Evolutionary conservation across 1,139 yeast species (phyloP), one percentile per base, ranked within the genome.

Genomic region (Hansenula sp.): DNA sequence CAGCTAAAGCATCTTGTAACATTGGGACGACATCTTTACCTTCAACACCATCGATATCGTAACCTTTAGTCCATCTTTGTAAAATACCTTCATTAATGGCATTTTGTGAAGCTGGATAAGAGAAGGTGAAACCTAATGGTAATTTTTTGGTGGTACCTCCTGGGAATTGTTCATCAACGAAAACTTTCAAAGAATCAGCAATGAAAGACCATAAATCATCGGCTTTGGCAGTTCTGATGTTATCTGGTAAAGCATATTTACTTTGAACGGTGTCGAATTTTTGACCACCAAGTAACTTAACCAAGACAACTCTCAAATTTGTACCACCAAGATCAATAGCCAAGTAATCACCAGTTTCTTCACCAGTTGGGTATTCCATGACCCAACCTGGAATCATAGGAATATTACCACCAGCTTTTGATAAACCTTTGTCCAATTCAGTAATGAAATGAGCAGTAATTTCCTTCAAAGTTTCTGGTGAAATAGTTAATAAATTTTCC

Each of bases 351-450:
- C 98, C 98, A 34, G 73, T 74, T 65, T 92, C 98, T 51, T 79
- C 67, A 55, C 97, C 97, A 36, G 94, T 82, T 46, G 98, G 97
- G 71, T 71, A 82, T 57, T 85, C 95, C 76, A 88, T 72, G 41
- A 90, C 97, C 97, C 97, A 90, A 48, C 95, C 87, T 34, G 95
- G 95, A 59, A 84, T 88, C 98, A 90, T 92, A 44, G 97, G 97
- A 58, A 87, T 85, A 63, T 82, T 83, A 44, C 94, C 92, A 37
- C 94, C 94, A 39, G 68, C 56, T 60, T 78, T 77, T 44, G 88
- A 73, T 50, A 86, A 73, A 40, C 95, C 95, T 64, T 84, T 85
- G 46, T 81, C 77, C 57, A 92, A 77, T 68, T 92, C 97, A 16
- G 57, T 42, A 34, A 77, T 73, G 57, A 82, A 82, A 59, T 83